Conservation (phyloP, 768 basidiomycete species). For the Ramaria rubella region DNA sequence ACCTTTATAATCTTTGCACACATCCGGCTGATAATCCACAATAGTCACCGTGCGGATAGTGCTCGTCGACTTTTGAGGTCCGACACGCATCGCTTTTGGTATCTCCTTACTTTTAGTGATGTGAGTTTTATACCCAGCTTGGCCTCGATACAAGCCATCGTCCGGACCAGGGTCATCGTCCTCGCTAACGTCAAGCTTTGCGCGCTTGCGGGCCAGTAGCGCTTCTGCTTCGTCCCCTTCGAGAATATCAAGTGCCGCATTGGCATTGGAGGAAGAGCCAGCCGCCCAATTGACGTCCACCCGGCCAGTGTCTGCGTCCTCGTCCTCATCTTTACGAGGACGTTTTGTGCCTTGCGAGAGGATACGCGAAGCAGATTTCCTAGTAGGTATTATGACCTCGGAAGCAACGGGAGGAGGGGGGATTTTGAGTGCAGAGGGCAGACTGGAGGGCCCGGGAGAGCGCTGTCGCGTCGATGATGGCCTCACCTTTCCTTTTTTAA, state of each 20-base stretch:
- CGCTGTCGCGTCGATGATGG: slow-evolving; percentile 73
- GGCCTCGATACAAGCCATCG: slow-evolving; percentile 83
- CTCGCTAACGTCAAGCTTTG: slow-evolving; percentile 43
- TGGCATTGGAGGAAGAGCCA: slow-evolving; percentile 60
- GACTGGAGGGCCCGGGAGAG: slow-evolving; percentile 52
- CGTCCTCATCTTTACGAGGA: slow-evolving; percentile 41
- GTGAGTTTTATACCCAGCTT: slow-evolving; percentile 73
- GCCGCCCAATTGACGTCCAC: slow-evolving; percentile 76
- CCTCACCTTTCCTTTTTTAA: slow-evolving; percentile 78
- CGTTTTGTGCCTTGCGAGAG: slow-evolving; percentile 74
- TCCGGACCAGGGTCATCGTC: slow-evolving; percentile 58
- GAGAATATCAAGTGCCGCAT: slow-evolving; percentile 66
- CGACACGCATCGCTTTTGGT: slow-evolving; percentile 83
- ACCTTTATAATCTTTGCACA: slow-evolving; percentile 99
- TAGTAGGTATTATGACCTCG: slow-evolving; percentile 70
- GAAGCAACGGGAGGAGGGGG: slow-evolving; percentile 31
- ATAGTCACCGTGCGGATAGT: slow-evolving; percentile 94
- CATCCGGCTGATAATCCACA: slow-evolving; percentile 96
- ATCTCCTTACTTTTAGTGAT: slow-evolving; percentile 78
- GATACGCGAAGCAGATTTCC: slow-evolving; percentile 60
- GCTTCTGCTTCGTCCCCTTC: slow-evolving; percentile 80
- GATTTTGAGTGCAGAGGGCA: slow-evolving; percentile 33
- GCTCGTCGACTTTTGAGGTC: slow-evolving; percentile 64
- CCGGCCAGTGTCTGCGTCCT: slow-evolving; percentile 46
- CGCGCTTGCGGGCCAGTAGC: slow-evolving; percentile 64